A percentile compares a stretch with the other conserved stretches of the same genome.
Evolutionary conservation across 768 basidiomycete species (phyloP).

Genomic region (Suillus placidus): DNA sequence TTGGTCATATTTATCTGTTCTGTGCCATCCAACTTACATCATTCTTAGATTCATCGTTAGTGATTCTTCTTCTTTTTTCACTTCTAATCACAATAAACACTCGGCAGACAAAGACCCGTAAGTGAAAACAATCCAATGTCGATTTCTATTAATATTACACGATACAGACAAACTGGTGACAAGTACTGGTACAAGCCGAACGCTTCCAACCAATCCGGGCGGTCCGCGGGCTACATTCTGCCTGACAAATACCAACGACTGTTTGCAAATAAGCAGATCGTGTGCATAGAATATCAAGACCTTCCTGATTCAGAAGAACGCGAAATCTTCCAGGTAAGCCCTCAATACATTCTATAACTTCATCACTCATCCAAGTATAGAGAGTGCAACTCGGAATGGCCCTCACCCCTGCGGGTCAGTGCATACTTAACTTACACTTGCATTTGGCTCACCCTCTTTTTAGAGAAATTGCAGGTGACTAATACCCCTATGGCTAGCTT

Average conservation of each 20-base stretch:
- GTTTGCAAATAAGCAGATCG: constrained; percentile 75
- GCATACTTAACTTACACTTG: background rate
- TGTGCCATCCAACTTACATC: background rate
- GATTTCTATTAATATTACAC: constrained; percentile 1
- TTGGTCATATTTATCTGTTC: constrained; percentile 38
- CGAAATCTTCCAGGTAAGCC: constrained; percentile 72
- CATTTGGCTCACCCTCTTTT: background rate
- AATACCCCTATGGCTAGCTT: constrained; percentile 59
- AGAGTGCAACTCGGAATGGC: constrained; percentile 81
- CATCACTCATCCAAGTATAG: constrained; percentile 35
- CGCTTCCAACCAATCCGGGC: constrained; percentile 9
- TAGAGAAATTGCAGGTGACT: constrained; percentile 71
- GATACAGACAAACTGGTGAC: constrained; percentile 31
- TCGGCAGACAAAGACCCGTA: constrained; percentile 49
- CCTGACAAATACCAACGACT: constrained; percentile 58
- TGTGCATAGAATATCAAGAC: constrained; percentile 77
- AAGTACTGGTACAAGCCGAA: constrained; percentile 54
- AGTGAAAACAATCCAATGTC: constrained; percentile 19
- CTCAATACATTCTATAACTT: background rate
- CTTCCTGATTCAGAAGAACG: constrained; percentile 59
- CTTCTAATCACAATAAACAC: background rate
- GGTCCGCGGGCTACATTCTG: constrained; percentile 39
- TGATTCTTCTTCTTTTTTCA: background rate
- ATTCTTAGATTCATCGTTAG: constrained; percentile 58
- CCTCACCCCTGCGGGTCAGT: constrained; percentile 64